Percentiles rank a stretch among this genome's conserved stretches.
Conservation (phyloP, 768 basidiomycete genomes). For the Sarcodon aspratus region DNA sequence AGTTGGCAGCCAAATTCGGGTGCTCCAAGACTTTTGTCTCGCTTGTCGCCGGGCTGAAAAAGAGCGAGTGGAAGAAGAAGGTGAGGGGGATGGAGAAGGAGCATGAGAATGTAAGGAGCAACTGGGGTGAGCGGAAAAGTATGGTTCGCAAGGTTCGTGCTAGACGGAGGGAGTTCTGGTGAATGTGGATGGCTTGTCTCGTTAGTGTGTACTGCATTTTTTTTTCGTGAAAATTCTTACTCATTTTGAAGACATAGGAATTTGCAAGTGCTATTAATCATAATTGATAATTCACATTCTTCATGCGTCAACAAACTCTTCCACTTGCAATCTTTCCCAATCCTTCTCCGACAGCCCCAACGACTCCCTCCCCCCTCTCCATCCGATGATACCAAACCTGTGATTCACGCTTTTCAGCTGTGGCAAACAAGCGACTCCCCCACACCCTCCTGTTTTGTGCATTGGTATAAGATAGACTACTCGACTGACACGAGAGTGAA, state of each 20-base stretch:
- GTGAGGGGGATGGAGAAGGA: conserved; percentile 31
- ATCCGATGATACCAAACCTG: conserved; percentile 62
- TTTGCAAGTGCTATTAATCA: conserved; percentile 1
- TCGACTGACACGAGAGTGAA: conserved; percentile 90
- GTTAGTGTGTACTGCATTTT: neutral
- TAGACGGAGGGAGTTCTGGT: conserved; percentile 70
- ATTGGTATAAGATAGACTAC: conserved; percentile 68
- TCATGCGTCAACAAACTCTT: neutral
- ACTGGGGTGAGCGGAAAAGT: conserved; percentile 65
- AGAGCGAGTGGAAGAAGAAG: conserved; percentile 31
- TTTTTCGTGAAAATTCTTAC: neutral
- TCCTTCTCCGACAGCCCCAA: neutral
- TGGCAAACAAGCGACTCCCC: conserved; percentile 65
- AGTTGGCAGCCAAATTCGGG: conserved; percentile 67
- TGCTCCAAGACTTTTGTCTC: conserved; percentile 62
- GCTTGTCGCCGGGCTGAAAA: conserved; percentile 50
- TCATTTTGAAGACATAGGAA: neutral
- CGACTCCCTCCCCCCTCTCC: conserved; percentile 27
- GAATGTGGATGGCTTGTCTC: conserved; percentile 7
- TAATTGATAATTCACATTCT: neutral
- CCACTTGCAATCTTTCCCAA: neutral
- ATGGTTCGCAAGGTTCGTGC: conserved; percentile 50
- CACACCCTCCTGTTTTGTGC: conserved; percentile 78
- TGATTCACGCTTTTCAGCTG: conserved; percentile 84
- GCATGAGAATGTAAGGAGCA: conserved; percentile 34